These are phyloP conservation scores for Ganoderma leucocontextum DNA, from an alignment of 1,284 basidiomycete genomes.

Conservation along the genomic window DNA sequence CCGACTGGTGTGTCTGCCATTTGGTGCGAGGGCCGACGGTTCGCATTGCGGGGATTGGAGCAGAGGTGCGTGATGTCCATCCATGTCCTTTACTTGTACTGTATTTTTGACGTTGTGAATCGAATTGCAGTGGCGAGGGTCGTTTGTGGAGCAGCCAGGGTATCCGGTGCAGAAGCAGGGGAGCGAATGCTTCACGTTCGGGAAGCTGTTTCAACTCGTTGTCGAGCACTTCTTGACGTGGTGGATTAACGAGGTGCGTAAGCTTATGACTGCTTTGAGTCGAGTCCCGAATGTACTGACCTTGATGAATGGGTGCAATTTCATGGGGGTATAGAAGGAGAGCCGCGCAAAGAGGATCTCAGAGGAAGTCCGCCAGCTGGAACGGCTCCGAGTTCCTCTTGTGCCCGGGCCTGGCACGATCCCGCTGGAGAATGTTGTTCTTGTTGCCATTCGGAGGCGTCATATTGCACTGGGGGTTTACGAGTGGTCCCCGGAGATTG, in stretches of 20 bases:
- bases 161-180: not conserved
- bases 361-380: not conserved
- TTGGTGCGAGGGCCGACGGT: conserved; percentile 1
- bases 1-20: conserved; percentile 8
- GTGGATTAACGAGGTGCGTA: conserved; percentile 14
- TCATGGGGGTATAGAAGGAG: not conserved
- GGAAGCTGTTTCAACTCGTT: not conserved
- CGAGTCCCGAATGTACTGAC: not conserved
- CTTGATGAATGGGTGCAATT: not conserved
- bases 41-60: conserved; percentile 11
- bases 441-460: conserved; percentile 8
- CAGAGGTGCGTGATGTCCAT: conserved; percentile 3
- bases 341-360: not conserved
- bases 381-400: no score
- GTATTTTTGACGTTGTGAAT: not conserved
- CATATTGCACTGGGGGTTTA: conserved; percentile 9
- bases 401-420: not conserved
- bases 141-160: not conserved
- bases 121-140: not conserved
- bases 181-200: not conserved
- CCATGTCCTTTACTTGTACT: not conserved
- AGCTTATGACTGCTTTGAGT: not conserved
- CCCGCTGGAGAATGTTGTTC: not conserved
- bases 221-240: conserved; percentile 8
- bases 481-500: conserved; percentile 18